Percentiles rank a stretch among this genome's conserved stretches.
These are phyloP conservation scores for Astragalus membranaceus DNA, from an alignment of 306 rosid genomes.

Conservation along the genomic window DNA sequence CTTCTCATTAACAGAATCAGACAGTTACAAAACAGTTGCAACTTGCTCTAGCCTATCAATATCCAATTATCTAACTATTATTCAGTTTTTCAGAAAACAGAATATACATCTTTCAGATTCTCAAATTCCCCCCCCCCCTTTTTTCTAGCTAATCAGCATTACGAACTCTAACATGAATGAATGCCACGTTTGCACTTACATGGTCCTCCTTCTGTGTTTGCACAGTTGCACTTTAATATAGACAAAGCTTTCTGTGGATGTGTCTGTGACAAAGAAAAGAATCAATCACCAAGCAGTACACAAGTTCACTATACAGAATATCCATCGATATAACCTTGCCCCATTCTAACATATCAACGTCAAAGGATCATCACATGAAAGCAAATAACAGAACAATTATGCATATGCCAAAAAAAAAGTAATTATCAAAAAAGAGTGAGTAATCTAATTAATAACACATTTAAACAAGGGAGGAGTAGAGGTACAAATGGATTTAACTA, in stretches of 20 bases:
- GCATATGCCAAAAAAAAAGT: neutral
- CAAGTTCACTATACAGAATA: neutral
- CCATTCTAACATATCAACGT: neutral
- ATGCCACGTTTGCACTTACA: constrained; percentile 4
- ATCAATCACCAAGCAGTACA: neutral
- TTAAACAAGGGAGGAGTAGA: too few relatives aligned
- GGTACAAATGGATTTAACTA: too few relatives aligned
- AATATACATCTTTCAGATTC: neutral
- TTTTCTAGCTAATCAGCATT: neutral
- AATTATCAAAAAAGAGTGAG: neutral
- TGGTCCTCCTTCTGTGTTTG: neutral
- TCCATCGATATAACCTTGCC: neutral
- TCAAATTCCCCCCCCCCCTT: neutral
- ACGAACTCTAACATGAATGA: neutral
- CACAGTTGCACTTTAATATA: neutral
- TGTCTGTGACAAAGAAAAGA: neutral
- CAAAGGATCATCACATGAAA: neutral
- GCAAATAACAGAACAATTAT: neutral
- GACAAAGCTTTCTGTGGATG: neutral
- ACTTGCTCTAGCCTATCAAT: neutral
- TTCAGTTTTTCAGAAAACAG: neutral
- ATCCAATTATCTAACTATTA: neutral
- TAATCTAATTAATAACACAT: neutral
- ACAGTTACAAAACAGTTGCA: neutral
- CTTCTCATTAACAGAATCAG: neutral